Conservation (phyloP, 78 protist species). For the Dictyostelium brefeldianum region DNA sequence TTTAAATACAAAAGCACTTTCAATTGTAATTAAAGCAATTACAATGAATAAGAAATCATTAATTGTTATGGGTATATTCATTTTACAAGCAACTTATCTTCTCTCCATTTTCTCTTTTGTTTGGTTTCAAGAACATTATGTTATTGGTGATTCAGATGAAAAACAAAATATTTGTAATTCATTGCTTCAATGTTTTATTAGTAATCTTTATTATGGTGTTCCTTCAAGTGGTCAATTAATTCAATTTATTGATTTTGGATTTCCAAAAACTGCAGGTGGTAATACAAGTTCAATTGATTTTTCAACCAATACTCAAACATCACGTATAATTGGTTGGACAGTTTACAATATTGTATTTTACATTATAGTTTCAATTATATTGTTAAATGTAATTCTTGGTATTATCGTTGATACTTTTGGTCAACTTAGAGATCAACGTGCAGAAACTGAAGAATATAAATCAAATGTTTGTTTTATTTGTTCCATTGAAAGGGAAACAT, state of each 20-base stretch:
- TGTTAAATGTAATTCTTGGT: slow-evolving; percentile 79
- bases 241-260: slow-evolving; percentile 11
- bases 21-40: slow-evolving; percentile 55
- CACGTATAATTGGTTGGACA: slow-evolving; percentile 47
- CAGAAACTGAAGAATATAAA: slow-evolving; percentile 51
- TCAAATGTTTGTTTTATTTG: slow-evolving; percentile 74
- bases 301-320: slow-evolving; percentile 2
- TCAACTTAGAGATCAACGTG: slow-evolving; percentile 63
- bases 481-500: slow-evolving; percentile 79
- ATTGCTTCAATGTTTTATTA: slow-evolving; percentile 54
- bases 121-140: slow-evolving; percentile 21
- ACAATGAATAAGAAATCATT: slow-evolving; percentile 50
- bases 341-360: slow-evolving; percentile 54
- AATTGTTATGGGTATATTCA: slow-evolving; percentile 66
- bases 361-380: slow-evolving; percentile 14
- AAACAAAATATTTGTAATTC: slow-evolving; percentile 4
- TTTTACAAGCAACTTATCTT: slow-evolving; percentile 58
- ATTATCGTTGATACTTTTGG: slow-evolving; percentile 86
- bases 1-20: slow-evolving; percentile 56
- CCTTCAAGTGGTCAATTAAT: slow-evolving; percentile 74
- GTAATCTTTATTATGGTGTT: slow-evolving; percentile 60
- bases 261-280: background rate
- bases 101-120: slow-evolving; percentile 62
- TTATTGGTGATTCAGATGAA: background rate
- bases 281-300: no score